Percentiles rank a stretch among this genome's conserved stretches.
These are phyloP conservation scores for Bonia amplexicaulis DNA, from an alignment of 176 grass and related monocot genomes.

Conservation along the genomic window DNA sequence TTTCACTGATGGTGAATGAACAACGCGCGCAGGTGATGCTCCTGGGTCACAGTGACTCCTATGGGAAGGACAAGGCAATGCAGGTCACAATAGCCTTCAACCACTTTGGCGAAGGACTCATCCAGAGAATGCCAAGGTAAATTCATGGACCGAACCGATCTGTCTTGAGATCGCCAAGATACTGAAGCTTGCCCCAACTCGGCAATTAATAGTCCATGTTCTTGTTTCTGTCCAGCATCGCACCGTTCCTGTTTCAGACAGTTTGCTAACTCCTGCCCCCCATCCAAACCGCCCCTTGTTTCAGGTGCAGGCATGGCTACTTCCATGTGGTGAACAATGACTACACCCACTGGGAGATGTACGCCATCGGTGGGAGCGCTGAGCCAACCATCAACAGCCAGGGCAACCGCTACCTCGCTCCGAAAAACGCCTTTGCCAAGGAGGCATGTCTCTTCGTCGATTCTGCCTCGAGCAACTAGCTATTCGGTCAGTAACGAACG, in stretches of 20 bases:
- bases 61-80: slow-evolving; percentile 75
- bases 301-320: slow-evolving; percentile 63
- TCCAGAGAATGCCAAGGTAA: slow-evolving; percentile 75
- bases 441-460: background rate
- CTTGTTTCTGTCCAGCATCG: background rate
- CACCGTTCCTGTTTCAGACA: background rate
- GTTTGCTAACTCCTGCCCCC: background rate
- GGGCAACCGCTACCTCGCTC: slow-evolving; percentile 66
- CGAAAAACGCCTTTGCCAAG: slow-evolving; percentile 47
- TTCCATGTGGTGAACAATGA: slow-evolving; percentile 80
- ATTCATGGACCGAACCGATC: background rate
- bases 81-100: slow-evolving; percentile 93
- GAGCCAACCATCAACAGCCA: slow-evolving; percentile 70
- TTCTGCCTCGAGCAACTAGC: background rate
- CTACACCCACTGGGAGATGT: slow-evolving; percentile 77
- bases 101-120: slow-evolving; percentile 80
- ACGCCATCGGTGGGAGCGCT: slow-evolving; percentile 57
- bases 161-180: background rate
- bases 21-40: slow-evolving; percentile 70
- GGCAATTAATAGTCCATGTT: no score
- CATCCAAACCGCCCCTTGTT: background rate
- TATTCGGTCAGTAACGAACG: background rate
- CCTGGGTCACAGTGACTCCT: slow-evolving; percentile 81
- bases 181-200: background rate
- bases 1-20: slow-evolving; percentile 8